phyloP scores from a whole-genome alignment of 2,329 filamentous ascomycete species.

The Thielaviopsis ethacetica region DNA sequence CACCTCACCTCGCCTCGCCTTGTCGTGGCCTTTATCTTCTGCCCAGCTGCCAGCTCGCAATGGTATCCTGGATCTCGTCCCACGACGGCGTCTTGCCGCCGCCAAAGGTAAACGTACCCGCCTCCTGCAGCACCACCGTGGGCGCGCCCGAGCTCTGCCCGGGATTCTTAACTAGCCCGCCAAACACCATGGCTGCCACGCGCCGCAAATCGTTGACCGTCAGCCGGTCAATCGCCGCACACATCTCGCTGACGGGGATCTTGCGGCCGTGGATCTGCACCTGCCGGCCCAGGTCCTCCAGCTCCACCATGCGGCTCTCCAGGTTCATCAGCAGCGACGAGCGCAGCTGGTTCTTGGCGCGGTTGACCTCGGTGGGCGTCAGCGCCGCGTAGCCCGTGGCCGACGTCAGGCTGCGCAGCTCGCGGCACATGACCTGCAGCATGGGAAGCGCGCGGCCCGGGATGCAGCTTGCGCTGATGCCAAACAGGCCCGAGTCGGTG shows the following conservation, averaged over 20 bases:
- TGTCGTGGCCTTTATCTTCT: conserved; percentile 4
- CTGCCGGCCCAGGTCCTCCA: conserved; percentile 87
- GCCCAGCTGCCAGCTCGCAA: conserved; percentile 60
- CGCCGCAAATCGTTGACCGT: conserved; percentile 66
- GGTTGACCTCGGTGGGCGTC: conserved; percentile 60
- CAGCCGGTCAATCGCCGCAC: conserved; percentile 63
- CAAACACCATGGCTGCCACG: conserved; percentile 64
- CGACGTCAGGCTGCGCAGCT: conserved; percentile 62
- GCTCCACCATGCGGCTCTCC: conserved; percentile 89
- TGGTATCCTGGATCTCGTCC: conserved; percentile 79
- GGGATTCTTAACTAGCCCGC: conserved; percentile 56
- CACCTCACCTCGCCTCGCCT: no score
- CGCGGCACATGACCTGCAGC: conserved; percentile 90
- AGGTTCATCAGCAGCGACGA: conserved; percentile 91
- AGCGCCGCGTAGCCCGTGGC: conserved; percentile 60
- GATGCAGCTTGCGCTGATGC: conserved; percentile 74
- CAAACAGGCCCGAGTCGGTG: conserved; percentile 88
- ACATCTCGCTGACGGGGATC: conserved; percentile 88
- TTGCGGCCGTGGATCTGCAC: conserved; percentile 94
- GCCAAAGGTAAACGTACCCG: conserved; percentile 39
- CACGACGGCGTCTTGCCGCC: conserved; percentile 52
- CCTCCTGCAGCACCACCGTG: conserved; percentile 89
- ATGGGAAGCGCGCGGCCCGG: conserved; percentile 65
- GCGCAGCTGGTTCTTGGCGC: conserved; percentile 93
- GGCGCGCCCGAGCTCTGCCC: conserved; percentile 73